These are phyloP conservation scores for Crithidia fasciculata DNA, from an alignment of 208 protist genomes.

Conservation along the genomic window DNA sequence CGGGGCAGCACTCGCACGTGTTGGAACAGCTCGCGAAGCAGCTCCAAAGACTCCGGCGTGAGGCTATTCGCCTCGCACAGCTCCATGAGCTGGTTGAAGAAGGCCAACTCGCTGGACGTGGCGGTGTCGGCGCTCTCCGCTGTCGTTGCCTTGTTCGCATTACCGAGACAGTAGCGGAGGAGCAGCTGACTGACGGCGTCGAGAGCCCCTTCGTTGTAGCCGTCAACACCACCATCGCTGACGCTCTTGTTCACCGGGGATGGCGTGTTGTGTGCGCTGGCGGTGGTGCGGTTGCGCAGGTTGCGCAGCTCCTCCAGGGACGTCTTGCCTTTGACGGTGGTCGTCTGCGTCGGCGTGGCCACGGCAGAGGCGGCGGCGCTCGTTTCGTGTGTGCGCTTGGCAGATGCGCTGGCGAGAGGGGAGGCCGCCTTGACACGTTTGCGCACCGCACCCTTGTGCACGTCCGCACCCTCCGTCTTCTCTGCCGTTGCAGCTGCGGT, in stretches of 20 bases:
- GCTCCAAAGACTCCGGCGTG: conserved; percentile 49
- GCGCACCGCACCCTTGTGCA: conserved; percentile 30
- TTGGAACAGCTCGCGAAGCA: conserved; percentile 62
- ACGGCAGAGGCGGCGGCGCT: conserved; percentile 14
- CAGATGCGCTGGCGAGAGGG: conserved; percentile 14
- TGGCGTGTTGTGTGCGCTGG: background rate
- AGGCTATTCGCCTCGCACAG: conserved; percentile 42
- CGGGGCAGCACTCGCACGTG: conserved; percentile 53
- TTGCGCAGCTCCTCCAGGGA: conserved; percentile 55
- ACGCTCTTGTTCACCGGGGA: background rate
- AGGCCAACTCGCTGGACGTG: conserved; percentile 38
- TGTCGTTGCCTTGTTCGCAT: background rate
- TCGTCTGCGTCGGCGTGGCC: conserved; percentile 36
- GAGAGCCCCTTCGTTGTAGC: conserved; percentile 40
- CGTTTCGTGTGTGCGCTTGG: conserved; percentile 20
- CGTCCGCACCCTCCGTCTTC: background rate
- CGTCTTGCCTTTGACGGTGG: conserved; percentile 39
- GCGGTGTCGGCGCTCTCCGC: conserved; percentile 5
- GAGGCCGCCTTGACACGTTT: conserved; percentile 32
- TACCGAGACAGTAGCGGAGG: conserved; percentile 51
- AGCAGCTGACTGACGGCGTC: conserved; percentile 66
- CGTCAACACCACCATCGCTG: background rate
- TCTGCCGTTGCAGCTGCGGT: background rate
- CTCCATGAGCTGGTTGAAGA: conserved; percentile 48
- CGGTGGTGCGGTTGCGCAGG: conserved; percentile 41